phyloP scores from a whole-genome alignment of 179 eudicot genomes.

The Drosera spatulata region DNA sequence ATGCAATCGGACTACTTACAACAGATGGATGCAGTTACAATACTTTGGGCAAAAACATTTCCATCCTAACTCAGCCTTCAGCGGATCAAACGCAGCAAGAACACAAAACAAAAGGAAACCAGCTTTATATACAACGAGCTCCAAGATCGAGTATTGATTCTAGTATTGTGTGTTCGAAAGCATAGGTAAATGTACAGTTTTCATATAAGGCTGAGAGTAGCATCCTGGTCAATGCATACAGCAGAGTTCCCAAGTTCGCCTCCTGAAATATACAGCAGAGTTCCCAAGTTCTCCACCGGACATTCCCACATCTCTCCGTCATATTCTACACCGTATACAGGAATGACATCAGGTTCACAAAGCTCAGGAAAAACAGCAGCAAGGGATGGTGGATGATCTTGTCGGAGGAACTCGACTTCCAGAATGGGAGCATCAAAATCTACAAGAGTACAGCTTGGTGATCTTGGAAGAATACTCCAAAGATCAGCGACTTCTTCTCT shows the following conservation, averaged over 20 bases:
- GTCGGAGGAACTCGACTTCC: conserved; percentile 54
- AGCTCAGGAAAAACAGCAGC: conserved; percentile 36
- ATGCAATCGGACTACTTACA: too few species aligned
- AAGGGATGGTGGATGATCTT: conserved; percentile 25
- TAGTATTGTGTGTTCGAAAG: too few species aligned
- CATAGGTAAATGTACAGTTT: background rate
- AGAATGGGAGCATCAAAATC: conserved; percentile 67
- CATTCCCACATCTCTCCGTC: conserved; percentile 5
- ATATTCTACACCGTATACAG: conserved; percentile 11
- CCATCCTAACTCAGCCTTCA: conserved; percentile 10
- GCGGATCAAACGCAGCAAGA: background rate
- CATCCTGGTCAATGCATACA: conserved; percentile 15
- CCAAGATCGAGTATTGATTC: too few species aligned
- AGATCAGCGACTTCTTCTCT: conserved; percentile 8
- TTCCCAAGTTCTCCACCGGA: conserved; percentile 8
- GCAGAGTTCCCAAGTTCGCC: conserved; percentile 12
- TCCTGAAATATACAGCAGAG: conserved; percentile 5
- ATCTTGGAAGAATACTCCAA: conserved; percentile 14
- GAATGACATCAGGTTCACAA: conserved; percentile 18
- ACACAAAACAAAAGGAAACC: too few species aligned
- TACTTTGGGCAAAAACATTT: background rate
- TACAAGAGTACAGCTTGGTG: conserved; percentile 20
- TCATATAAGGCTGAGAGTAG: conserved; percentile 39
- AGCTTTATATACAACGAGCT: too few species aligned
- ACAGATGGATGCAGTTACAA: too few species aligned